A percentile compares a stretch with the other conserved stretches of the same genome.
These are phyloP conservation scores for Spinacia oleracea DNA, from an alignment of 179 eudicot species.

Conservation along the genomic window DNA sequence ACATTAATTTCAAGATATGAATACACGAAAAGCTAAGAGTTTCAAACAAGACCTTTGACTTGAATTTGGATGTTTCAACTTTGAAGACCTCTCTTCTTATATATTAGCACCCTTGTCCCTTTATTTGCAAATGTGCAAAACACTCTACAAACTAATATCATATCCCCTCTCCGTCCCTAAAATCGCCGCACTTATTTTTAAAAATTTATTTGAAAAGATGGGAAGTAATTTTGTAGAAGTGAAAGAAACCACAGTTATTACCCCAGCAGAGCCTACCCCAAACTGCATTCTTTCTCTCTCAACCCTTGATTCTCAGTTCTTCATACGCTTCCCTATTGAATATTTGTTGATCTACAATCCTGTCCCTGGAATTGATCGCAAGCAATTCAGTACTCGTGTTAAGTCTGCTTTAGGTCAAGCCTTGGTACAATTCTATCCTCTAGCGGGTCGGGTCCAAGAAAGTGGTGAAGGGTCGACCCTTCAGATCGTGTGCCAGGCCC, in stretches of 20 bases:
- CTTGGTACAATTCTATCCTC: slow-evolving; percentile 61
- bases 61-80: too few relatives aligned
- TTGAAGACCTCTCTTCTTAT: neutral
- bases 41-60: too few relatives aligned
- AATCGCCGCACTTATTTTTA: too few relatives aligned
- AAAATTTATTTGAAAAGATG: slow-evolving; percentile 5
- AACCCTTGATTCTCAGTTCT: slow-evolving; percentile 70
- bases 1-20: too few relatives aligned
- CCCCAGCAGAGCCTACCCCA: slow-evolving; percentile 58
- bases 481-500: slow-evolving; percentile 58
- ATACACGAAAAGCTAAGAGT: too few relatives aligned
- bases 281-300: slow-evolving; percentile 54
- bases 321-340: slow-evolving; percentile 69
- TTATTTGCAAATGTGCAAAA: neutral
- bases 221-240: slow-evolving; percentile 36
- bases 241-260: slow-evolving; percentile 42
- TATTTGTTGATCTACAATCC: slow-evolving; percentile 54
- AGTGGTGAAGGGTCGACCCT: slow-evolving; percentile 38
- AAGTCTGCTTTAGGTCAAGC: slow-evolving; percentile 56
- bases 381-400: slow-evolving; percentile 28
- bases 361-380: slow-evolving; percentile 20
- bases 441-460: slow-evolving; percentile 60
- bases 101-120: slow-evolving; percentile 23
- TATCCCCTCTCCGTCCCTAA: too few relatives aligned
- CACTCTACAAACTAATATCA: neutral